Base-by-base conservation (phyloP, 768 basidiomycete species). In the Tylopilus sp. region DNA sequence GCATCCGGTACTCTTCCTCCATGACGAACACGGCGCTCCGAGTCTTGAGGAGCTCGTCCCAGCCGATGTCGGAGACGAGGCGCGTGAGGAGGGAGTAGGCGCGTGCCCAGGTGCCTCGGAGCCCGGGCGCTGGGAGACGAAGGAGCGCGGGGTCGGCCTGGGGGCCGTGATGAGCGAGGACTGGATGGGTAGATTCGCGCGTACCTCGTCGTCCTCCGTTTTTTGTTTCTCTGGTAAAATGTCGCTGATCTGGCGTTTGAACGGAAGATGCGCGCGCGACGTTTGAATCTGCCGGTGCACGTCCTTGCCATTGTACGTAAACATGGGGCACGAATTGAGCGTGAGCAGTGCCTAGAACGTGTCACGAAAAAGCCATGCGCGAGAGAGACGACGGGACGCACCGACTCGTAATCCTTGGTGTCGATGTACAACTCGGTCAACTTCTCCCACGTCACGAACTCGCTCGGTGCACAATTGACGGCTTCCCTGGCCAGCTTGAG, bases 261-360 rank as follows among this genome's bases (percentile, higher is more conserved):
- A 83, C 1, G 97, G 97, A 1, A 97, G 77, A 69, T 95, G 92
- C 7, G 94, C 80, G 54, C 86, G 83, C 2, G 86, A 76, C 17
- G 94, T 85, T 2, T 87, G 77, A 11, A 98, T 83, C 67, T 81
- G 83, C 4, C 94, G 83, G 67, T 99, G 97, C 3, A 86, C 78
- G 69, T 99, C 97, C 21, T 95, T 85, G 40, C 97, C 96, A 64
- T 97, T 97, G 74, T 90, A 98, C 9, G 97, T 98, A 73, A 99
- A 99, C 97, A 99, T 98, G 3, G 96, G 95, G 74, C 97, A 98
- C n/a, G 95, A 98, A 67, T 98, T 98, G 45, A 98, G 82, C 1
- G 96, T 97, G 37, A 98, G 76, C 14, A 98, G 76, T 0, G 94
- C 93, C 78, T 78, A 10, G 14, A 1, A 13, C 13, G 26, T 25